These are phyloP conservation scores for Waltergamsia citrina DNA, from an alignment of 2,329 filamentous ascomycete genomes.

Conservation along the genomic window DNA sequence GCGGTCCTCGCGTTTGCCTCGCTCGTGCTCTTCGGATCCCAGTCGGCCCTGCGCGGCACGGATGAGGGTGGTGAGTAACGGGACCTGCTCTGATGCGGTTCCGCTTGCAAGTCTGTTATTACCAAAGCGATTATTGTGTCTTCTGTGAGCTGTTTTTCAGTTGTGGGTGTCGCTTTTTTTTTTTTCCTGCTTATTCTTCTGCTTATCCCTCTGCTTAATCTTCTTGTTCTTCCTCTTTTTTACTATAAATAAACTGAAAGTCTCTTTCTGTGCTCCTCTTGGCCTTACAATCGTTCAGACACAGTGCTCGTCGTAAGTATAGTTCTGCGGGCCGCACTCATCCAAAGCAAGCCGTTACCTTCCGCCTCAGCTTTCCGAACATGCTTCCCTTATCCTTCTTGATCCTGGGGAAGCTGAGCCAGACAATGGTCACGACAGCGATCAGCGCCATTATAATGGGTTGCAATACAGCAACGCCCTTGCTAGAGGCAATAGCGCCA, in stretches of 20 bases:
- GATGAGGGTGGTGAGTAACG: conserved; percentile 1
- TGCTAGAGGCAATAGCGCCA: conserved; percentile 47
- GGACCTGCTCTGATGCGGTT: no score
- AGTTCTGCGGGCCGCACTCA: not conserved
- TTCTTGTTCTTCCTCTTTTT: not conserved
- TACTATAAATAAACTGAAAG: no score
- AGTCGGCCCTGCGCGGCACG: conserved; percentile 3
- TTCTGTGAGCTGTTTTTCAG: not conserved
- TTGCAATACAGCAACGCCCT: conserved; percentile 38
- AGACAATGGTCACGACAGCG: conserved; percentile 19
- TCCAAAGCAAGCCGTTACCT: not conserved
- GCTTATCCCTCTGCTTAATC: no score
- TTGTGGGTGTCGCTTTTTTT: not conserved
- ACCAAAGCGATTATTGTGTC: no score
- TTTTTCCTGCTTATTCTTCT: not conserved
- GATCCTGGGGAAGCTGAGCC: conserved; percentile 24
- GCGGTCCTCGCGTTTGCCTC: conserved; percentile 4
- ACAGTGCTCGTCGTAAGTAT: not conserved
- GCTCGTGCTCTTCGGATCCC: conserved; percentile 1
- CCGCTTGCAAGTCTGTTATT: no score
- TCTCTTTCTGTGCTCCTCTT: no score
- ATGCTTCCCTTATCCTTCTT: conserved; percentile 12
- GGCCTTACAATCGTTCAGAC: no score
- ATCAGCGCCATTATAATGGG: conserved; percentile 38
- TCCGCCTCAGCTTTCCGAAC: not conserved